A percentile compares a stretch with the other conserved stretches of the same genome.
Evolutionary conservation across 1,284 basidiomycete species (phyloP).

Genomic region (Cutaneotrichosporon cavernicola): DNA sequence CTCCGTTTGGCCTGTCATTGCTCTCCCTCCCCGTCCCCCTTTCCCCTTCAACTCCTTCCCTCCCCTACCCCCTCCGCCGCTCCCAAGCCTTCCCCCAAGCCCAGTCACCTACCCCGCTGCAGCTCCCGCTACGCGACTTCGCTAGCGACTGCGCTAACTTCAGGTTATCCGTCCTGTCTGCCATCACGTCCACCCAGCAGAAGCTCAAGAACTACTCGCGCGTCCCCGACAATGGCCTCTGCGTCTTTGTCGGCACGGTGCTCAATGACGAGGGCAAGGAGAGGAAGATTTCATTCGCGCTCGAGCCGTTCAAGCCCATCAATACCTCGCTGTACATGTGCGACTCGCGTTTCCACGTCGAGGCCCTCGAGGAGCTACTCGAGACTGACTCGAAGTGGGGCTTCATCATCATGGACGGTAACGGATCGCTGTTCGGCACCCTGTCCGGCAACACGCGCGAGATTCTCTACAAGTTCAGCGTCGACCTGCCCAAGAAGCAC

Average conservation of each 20-base stretch:
- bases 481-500: slow-evolving; percentile 99
- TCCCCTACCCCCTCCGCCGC: background rate
- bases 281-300: slow-evolving; percentile 96
- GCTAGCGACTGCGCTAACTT: slow-evolving; percentile 4
- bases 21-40: too few species aligned
- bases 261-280: slow-evolving; percentile 98
- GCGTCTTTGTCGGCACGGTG: slow-evolving; percentile 96
- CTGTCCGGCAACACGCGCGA: slow-evolving; percentile 97
- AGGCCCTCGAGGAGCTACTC: slow-evolving; percentile 91
- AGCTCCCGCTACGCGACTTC: too few species aligned
- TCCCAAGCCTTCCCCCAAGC: too few species aligned
- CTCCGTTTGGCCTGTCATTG: too few species aligned
- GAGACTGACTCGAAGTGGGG: slow-evolving; percentile 98
- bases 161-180: slow-evolving; percentile 86
- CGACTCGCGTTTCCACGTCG: slow-evolving; percentile 99
- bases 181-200: slow-evolving; percentile 99
- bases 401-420: slow-evolving; percentile 88
- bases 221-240: slow-evolving; percentile 93
- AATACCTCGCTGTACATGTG: slow-evolving; percentile 99
- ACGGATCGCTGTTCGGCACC: slow-evolving; percentile 76
- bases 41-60: background rate
- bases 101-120: too few species aligned
- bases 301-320: slow-evolving; percentile 97
- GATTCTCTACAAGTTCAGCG: slow-evolving; percentile 95
- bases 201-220: slow-evolving; percentile 94